Evolutionary conservation across 257 asterid genomes (phyloP).

Genomic region (Nicotiana otophora): DNA sequence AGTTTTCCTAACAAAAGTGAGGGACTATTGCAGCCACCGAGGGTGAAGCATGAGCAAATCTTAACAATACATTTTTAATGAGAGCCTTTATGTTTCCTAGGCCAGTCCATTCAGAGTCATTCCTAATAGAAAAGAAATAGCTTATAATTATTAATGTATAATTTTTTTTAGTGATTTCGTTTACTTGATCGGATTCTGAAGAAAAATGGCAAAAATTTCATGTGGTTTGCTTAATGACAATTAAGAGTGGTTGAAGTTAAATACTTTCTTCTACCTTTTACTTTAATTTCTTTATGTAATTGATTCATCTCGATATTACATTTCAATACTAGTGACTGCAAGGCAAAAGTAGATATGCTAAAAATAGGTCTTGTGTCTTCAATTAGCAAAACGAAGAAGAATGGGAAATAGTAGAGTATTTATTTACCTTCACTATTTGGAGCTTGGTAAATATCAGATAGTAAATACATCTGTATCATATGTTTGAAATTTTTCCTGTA

Average conservation of each 20-base stretch:
- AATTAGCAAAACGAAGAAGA: background rate
- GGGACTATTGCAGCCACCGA: slow-evolving; percentile 7
- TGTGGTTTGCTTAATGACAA: background rate
- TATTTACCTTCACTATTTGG: too few species aligned
- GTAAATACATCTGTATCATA: too few species aligned
- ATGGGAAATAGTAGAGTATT: background rate
- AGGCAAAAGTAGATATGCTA: background rate
- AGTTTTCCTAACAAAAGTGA: background rate
- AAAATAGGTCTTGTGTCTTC: background rate
- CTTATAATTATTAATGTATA: too few species aligned
- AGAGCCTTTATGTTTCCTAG: background rate
- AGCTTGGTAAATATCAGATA: too few species aligned
- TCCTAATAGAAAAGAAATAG: too few species aligned
- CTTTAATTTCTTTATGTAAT: too few species aligned
- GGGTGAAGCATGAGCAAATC: background rate
- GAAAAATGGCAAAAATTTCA: background rate
- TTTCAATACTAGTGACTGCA: background rate
- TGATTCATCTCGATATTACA: background rate
- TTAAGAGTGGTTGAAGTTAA: background rate
- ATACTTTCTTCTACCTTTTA: background rate
- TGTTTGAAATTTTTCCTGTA: too few species aligned
- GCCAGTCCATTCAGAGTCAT: too few species aligned
- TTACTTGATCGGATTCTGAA: background rate
- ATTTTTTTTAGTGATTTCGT: too few species aligned
- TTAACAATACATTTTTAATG: background rate